Evolutionary conservation across 805 yeast genomes (phyloP).

Genomic region (Zygotorulaspora chibaensis): DNA sequence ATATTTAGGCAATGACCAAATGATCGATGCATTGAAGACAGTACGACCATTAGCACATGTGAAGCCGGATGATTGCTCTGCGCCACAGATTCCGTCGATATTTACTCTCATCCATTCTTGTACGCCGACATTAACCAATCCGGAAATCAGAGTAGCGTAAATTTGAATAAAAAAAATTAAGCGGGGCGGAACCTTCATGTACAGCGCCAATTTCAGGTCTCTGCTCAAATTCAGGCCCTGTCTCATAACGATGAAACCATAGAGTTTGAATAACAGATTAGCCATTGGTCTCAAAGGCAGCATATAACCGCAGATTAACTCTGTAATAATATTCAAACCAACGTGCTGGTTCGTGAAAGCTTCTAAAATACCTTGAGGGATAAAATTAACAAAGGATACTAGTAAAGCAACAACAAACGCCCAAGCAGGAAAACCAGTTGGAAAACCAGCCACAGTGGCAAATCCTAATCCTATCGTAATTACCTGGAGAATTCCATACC

Average conservation of each 20-base stretch:
- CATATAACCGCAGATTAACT: conserved; percentile 56
- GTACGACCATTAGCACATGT: conserved; percentile 41
- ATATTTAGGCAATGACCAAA: conserved; percentile 52
- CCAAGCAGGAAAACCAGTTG: conserved; percentile 61
- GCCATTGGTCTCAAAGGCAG: conserved; percentile 54
- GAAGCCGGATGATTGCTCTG: conserved; percentile 42
- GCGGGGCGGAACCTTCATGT: conserved; percentile 55
- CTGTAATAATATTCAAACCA: conserved; percentile 57
- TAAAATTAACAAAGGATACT: conserved; percentile 49
- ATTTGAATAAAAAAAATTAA: conserved; percentile 47
- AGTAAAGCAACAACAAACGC: conserved; percentile 52
- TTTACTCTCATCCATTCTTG: conserved; percentile 41
- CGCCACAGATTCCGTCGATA: conserved; percentile 38
- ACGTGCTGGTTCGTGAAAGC: conserved; percentile 53
- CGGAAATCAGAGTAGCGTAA: conserved; percentile 39
- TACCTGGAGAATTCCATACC: conserved; percentile 44
- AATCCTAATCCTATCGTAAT: conserved; percentile 30
- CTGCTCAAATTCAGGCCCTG: conserved; percentile 50
- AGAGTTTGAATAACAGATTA: conserved; percentile 49
- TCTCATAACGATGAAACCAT: conserved; percentile 50
- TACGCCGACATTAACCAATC: conserved; percentile 38
- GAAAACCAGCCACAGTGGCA: conserved; percentile 36
- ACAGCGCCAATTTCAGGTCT: conserved; percentile 54
- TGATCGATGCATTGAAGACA: conserved; percentile 48
- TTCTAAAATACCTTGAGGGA: conserved; percentile 55